Percentiles rank a stretch among this genome's conserved stretches.
Conservation (phyloP, 2,329 filamentous ascomycete species). For the Pseudocercospora ulei region DNA sequence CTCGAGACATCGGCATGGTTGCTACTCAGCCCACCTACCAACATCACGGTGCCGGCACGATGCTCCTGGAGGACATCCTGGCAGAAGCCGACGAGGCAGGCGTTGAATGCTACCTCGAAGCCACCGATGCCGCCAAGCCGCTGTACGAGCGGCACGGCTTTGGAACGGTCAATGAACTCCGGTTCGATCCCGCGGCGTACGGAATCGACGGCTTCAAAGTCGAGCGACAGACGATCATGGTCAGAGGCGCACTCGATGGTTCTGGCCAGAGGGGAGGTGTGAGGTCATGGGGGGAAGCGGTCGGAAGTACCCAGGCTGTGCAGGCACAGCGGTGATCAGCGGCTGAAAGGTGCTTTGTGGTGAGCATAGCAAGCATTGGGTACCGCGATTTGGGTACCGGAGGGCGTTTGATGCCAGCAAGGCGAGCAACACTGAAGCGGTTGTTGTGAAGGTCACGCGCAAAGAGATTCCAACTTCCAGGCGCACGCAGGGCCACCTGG, state of each 20-base stretch:
- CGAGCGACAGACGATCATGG: conserved; percentile 33
- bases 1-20: conserved; percentile 32
- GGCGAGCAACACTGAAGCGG: too few relatives aligned
- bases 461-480: too few relatives aligned
- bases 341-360: too few relatives aligned
- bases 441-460: too few relatives aligned
- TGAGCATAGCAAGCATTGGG: conserved; percentile 3
- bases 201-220: conserved; percentile 24
- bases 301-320: conserved; percentile 9
- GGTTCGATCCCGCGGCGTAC: conserved; percentile 31
- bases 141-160: conserved; percentile 33
- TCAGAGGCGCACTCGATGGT: conserved; percentile 25
- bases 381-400: background rate
- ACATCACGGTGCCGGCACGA: conserved; percentile 37
- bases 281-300: conserved; percentile 20
- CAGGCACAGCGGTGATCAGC: conserved; percentile 12
- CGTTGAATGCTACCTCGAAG: conserved; percentile 38
- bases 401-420: too few relatives aligned
- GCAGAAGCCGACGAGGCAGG: conserved; percentile 38
- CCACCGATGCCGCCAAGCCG: conserved; percentile 31
- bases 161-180: conserved; percentile 26
- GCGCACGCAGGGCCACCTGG: too few relatives aligned
- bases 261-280: conserved; percentile 19
- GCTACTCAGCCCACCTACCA: conserved; percentile 38
- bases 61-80: conserved; percentile 37